Conservation (phyloP, 1,284 basidiomycete species). For the Xerocomus minutiporus region DNA sequence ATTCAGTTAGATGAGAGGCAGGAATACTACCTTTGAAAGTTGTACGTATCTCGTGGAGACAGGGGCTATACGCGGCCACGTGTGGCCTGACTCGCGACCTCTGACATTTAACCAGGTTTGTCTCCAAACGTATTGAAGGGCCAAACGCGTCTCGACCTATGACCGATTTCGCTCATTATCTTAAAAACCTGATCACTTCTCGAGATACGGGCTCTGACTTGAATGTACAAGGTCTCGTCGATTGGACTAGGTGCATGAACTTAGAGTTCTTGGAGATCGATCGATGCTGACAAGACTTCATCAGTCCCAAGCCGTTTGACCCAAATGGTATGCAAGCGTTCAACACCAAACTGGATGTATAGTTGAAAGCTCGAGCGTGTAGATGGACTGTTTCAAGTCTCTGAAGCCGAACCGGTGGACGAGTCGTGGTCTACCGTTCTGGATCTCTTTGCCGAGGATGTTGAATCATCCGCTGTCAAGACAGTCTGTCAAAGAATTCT, state of each 20-base stretch:
- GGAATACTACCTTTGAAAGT: too few relatives aligned
- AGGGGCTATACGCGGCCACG: not conserved
- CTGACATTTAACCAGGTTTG: too few relatives aligned
- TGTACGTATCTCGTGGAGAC: too few relatives aligned
- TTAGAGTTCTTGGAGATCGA: slow-evolving; percentile 3
- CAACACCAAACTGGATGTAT: not conserved
- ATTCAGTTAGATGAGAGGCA: too few relatives aligned
- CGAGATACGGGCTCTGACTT: slow-evolving; percentile 8
- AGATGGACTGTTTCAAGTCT: slow-evolving; percentile 15
- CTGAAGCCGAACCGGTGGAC: slow-evolving; percentile 16
- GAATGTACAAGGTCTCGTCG: slow-evolving; percentile 16
- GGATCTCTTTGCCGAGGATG: slow-evolving; percentile 19
- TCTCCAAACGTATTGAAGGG: not conserved
- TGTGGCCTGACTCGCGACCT: not conserved
- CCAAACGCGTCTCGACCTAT: not conserved
- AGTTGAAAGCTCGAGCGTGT: slow-evolving; percentile 6
- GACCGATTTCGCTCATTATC: slow-evolving; percentile 23
- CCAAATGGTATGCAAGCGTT: slow-evolving; percentile 17
- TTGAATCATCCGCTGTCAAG: not conserved
- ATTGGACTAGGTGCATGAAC: slow-evolving; percentile 26
- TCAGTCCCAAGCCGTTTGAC: slow-evolving; percentile 15
- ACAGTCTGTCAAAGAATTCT: slow-evolving; percentile 14
- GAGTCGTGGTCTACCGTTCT: slow-evolving; percentile 29
- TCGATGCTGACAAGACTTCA: slow-evolving; percentile 13
- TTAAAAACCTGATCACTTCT: slow-evolving; percentile 21